Evolutionary conservation across 176 grass and related monocot species (phyloP).

Genomic region (Musa beccarii): DNA sequence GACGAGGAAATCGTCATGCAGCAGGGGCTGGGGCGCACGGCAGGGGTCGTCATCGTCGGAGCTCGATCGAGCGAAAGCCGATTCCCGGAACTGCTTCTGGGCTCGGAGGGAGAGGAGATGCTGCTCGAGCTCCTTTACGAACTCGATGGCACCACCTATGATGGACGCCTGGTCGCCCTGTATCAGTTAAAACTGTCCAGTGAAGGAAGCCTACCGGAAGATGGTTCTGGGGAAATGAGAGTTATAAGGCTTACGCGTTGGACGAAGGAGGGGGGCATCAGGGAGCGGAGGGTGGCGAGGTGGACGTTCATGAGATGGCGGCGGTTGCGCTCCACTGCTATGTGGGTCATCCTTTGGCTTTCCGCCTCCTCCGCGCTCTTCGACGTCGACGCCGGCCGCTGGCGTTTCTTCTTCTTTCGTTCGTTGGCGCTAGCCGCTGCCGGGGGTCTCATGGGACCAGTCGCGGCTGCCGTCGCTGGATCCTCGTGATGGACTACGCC

Average conservation of each 20-base stretch:
- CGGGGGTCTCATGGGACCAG: neutral
- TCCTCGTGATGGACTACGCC: neutral
- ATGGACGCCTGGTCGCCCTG: constrained; percentile 97
- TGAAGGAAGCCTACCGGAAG: neutral
- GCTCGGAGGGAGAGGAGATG: constrained; percentile 64
- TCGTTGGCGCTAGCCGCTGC: neutral
- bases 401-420: constrained; percentile 35
- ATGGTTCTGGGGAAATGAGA: neutral
- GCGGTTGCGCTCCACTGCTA: constrained; percentile 91
- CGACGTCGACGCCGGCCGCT: constrained; percentile 28
- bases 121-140: constrained; percentile 92
- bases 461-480: neutral
- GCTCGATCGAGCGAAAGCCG: neutral
- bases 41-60: neutral
- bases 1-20: constrained; percentile 56
- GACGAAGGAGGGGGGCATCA: constrained; percentile 75
- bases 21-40: neutral
- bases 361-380: constrained; percentile 79
- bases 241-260: constrained; percentile 41
- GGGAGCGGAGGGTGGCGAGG: constrained; percentile 59
- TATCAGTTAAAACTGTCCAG: neutral
- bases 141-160: constrained; percentile 82
- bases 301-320: constrained; percentile 95
- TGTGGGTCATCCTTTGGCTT: constrained; percentile 92
- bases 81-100: constrained; percentile 18